Conservation (phyloP, 225 moss, liverwort and hornwort genomes). For the Neckera pumila region DNA sequence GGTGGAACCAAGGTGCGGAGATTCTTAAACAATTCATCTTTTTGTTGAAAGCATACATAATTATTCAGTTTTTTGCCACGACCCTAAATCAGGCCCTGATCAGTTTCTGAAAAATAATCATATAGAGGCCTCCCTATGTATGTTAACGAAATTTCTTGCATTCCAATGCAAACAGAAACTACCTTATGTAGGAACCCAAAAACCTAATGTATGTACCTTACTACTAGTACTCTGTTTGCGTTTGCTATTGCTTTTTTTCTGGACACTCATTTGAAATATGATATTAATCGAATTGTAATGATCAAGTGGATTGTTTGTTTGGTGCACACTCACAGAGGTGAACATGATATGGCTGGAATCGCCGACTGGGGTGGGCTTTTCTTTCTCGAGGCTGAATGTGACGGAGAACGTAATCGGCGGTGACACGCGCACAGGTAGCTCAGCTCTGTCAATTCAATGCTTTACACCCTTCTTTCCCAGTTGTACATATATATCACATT, state of each 20-base stretch:
- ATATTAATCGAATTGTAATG: not conserved
- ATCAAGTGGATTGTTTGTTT: not conserved
- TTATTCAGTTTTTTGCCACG: not conserved
- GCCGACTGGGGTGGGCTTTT: conserved; percentile 42
- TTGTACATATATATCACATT: not conserved
- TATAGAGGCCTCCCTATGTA: not conserved
- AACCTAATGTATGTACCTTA: too few relatives aligned
- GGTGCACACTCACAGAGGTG: conserved; percentile 11
- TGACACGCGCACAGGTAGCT: conserved; percentile 26
- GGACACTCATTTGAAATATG: not conserved
- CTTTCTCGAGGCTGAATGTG: conserved; percentile 12
- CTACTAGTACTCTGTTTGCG: not conserved
- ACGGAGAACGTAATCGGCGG: conserved; percentile 15
- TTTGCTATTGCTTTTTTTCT: not conserved
- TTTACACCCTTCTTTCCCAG: not conserved
- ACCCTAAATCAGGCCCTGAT: not conserved
- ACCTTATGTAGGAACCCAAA: not conserved
- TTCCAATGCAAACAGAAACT: not conserved
- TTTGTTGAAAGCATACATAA: not conserved
- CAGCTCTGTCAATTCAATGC: not conserved
- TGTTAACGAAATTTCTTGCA: not conserved
- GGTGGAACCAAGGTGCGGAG: conserved; percentile 32
- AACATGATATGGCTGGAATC: conserved; percentile 54
- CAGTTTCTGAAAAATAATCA: not conserved
- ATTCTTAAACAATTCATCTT: too few relatives aligned